Evolutionary conservation across 441 rosid genomes (phyloP).

Genomic region (Mallotus repandus): DNA sequence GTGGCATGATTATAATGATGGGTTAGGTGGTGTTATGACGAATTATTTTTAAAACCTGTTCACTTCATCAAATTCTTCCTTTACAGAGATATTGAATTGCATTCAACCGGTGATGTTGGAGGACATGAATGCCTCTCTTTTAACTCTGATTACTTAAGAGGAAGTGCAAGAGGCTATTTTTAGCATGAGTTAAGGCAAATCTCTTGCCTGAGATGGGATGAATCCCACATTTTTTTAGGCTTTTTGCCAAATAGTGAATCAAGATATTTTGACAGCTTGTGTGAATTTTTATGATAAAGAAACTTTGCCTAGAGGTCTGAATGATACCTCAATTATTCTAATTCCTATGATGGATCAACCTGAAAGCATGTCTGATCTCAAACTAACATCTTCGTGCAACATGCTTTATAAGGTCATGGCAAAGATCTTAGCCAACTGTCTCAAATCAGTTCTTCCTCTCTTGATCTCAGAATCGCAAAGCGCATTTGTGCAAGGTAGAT

Average conservation of each 20-base stretch:
- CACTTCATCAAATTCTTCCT: too few species aligned
- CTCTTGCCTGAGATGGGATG: background rate
- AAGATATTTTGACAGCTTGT: background rate
- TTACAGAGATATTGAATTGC: too few species aligned
- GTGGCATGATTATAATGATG: background rate
- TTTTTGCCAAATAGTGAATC: background rate
- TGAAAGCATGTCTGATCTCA: background rate
- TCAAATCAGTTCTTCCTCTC: background rate
- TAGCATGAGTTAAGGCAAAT: background rate
- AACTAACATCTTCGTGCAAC: background rate
- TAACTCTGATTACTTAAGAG: too few species aligned
- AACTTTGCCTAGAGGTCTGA: background rate
- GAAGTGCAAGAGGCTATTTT: background rate
- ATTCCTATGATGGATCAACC: background rate
- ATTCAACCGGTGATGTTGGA: too few species aligned
- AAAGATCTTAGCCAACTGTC: background rate
- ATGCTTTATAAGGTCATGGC: background rate
- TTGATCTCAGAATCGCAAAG: background rate
- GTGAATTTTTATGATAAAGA: background rate
- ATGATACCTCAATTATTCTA: background rate
- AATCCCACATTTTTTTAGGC: background rate
- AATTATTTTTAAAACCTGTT: too few species aligned
- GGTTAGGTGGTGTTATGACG: background rate
- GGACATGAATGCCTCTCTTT: too few species aligned
- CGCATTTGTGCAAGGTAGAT: background rate